Percentiles rank a stretch among this genome's conserved stretches.
phyloP scores from a whole-genome alignment of 768 basidiomycete genomes.

The Lentinula guzmanii region DNA sequence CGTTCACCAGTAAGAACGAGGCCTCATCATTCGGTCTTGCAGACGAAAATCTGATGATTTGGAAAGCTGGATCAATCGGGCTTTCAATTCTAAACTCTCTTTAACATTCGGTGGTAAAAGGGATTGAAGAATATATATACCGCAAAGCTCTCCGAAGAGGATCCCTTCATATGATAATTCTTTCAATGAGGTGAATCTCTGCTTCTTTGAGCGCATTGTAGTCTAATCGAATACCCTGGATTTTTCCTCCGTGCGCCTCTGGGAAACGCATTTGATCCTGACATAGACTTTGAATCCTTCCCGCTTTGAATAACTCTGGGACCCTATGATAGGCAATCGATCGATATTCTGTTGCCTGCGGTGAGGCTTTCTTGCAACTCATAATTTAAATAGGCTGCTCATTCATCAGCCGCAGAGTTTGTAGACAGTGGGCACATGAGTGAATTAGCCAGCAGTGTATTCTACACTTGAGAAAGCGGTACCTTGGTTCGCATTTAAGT shows the following conservation, averaged over 20 bases:
- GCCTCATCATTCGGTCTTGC: neutral
- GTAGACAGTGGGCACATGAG: neutral
- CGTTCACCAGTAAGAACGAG: neutral
- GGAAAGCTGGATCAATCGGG: conserved; percentile 2
- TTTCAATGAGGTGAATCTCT: neutral
- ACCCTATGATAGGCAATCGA: neutral
- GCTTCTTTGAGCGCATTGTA: neutral
- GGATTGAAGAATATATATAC: no score
- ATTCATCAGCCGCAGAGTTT: neutral
- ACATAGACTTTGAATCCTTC: neutral
- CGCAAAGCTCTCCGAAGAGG: neutral
- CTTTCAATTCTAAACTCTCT: neutral
- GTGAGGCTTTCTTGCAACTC: neutral
- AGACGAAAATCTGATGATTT: neutral
- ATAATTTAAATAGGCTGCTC: neutral
- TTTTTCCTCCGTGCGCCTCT: neutral
- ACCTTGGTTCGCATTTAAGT: neutral
- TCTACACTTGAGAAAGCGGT: no score
- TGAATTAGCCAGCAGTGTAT: no score
- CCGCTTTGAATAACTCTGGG: neutral
- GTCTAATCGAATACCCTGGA: neutral
- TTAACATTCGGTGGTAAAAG: no score
- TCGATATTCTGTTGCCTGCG: neutral
- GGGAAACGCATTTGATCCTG: neutral
- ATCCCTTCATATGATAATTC: neutral